A percentile compares a stretch with the other conserved stretches of the same genome.
Evolutionary conservation across 306 rosid genomes (phyloP).

Genomic region (Vachellia pachyceras): DNA sequence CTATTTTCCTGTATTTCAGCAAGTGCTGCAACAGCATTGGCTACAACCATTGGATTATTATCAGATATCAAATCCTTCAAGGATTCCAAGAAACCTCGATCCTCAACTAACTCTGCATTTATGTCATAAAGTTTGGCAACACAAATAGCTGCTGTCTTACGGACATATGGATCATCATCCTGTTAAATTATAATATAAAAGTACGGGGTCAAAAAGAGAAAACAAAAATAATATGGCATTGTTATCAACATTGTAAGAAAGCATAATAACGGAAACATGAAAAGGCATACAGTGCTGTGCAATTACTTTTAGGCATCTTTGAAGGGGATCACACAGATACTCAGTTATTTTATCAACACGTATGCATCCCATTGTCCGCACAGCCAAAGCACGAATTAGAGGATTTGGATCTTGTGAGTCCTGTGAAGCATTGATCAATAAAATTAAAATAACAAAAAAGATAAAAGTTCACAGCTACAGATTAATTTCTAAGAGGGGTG

Average conservation of each 20-base stretch:
- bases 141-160: conserved; percentile 99
- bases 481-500: conserved; percentile 7
- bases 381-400: conserved; percentile 96
- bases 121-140: conserved; percentile 99
- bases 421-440: conserved; percentile 51
- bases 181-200: conserved; percentile 49
- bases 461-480: conserved; percentile 30
- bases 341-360: conserved; percentile 99
- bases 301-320: conserved; percentile 93
- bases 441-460: background rate
- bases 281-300: conserved; percentile 21
- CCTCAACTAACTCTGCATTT: conserved; percentile 98
- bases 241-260: conserved; percentile 26
- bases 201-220: conserved; percentile 23
- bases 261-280: conserved; percentile 4
- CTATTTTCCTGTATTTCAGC: conserved; percentile 97
- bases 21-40: conserved; percentile 97
- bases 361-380: conserved; percentile 99
- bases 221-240: conserved; percentile 2
- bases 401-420: conserved; percentile 99
- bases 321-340: conserved; percentile 98
- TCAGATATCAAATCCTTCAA: conserved; percentile 99
- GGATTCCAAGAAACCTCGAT: conserved; percentile 93
- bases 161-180: conserved; percentile 99
- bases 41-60: conserved; percentile 99